Percentiles rank a stretch among this genome's conserved stretches.
These are phyloP conservation scores for Plantago ovata DNA, from an alignment of 257 asterid genomes.

Conservation along the genomic window DNA sequence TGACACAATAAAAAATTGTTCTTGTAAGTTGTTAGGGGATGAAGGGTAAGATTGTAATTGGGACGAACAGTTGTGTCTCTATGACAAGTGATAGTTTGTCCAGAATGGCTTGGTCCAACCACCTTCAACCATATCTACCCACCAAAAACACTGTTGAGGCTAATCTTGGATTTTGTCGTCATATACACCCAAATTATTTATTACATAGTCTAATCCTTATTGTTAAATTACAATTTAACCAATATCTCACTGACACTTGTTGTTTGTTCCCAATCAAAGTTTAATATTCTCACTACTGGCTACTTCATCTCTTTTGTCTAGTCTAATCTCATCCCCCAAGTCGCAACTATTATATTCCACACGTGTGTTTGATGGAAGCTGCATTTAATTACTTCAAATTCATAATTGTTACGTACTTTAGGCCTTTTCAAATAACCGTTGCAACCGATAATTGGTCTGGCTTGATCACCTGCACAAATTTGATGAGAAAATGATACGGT, in stretches of 20 bases:
- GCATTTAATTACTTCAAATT: too few relatives aligned
- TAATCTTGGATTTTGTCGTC: neutral
- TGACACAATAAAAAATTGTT: too few relatives aligned
- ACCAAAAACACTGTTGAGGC: constrained; percentile 32
- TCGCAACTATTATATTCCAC: too few relatives aligned
- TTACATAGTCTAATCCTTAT: too few relatives aligned
- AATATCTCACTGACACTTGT: neutral
- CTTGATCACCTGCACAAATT: too few relatives aligned
- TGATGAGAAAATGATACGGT: too few relatives aligned
- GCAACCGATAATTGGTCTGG: too few relatives aligned
- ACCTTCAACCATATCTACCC: constrained; percentile 81
- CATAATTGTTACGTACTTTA: too few relatives aligned
- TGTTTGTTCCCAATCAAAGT: neutral
- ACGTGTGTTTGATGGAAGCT: too few relatives aligned
- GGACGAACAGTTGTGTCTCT: constrained; percentile 3
- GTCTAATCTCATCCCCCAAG: too few relatives aligned
- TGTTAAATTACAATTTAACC: neutral
- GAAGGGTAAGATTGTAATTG: neutral
- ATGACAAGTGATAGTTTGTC: constrained; percentile 19
- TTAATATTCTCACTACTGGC: constrained; percentile 1
- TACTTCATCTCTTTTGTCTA: too few relatives aligned
- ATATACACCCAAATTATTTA: neutral
- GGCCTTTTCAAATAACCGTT: too few relatives aligned
- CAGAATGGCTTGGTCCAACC: constrained; percentile 48
- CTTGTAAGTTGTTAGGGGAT: constrained; percentile 3